Percentiles rank a stretch among this genome's conserved stretches.
Evolutionary conservation across 805 yeast species (phyloP).

Genomic region (Martiniozyma abietophila): DNA sequence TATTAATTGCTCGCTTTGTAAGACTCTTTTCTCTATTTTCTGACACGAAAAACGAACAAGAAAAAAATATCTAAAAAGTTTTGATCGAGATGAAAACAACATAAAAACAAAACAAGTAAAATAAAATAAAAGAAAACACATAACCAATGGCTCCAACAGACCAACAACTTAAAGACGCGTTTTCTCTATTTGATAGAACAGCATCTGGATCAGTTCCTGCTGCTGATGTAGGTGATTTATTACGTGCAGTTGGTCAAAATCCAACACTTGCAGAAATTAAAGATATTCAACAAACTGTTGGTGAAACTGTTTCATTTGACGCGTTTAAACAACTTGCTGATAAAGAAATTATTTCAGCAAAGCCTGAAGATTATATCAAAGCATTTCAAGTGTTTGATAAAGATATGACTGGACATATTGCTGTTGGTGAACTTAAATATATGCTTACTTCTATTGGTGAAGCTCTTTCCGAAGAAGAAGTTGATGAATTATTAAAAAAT

Average conservation of each 20-base stretch:
- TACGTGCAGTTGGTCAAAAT: slow-evolving; percentile 96
- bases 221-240: slow-evolving; percentile 81
- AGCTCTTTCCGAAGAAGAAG: slow-evolving; percentile 81
- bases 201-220: slow-evolving; percentile 87
- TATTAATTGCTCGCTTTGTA: too few relatives aligned
- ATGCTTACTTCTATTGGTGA: slow-evolving; percentile 95
- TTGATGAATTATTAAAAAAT: slow-evolving; percentile 92
- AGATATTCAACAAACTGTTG: slow-evolving; percentile 35
- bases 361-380: slow-evolving; percentile 86
- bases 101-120: too few relatives aligned
- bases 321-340: slow-evolving; percentile 67
- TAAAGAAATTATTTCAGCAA: slow-evolving; percentile 84
- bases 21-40: too few relatives aligned
- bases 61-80: too few relatives aligned
- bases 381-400: slow-evolving; percentile 97
- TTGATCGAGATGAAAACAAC: too few relatives aligned
- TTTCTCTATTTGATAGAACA: slow-evolving; percentile 91
- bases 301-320: slow-evolving; percentile 55
- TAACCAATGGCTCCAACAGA: too few relatives aligned
- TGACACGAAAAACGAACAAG: too few relatives aligned
- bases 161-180: slow-evolving; percentile 97
- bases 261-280: slow-evolving; percentile 88
- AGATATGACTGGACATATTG: slow-evolving; percentile 89
- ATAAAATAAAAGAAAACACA: not conserved
- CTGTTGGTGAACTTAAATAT: slow-evolving; percentile 94